Evolutionary conservation across 106 monocot species (phyloP).

Genomic region (Gastrodia elata): DNA sequence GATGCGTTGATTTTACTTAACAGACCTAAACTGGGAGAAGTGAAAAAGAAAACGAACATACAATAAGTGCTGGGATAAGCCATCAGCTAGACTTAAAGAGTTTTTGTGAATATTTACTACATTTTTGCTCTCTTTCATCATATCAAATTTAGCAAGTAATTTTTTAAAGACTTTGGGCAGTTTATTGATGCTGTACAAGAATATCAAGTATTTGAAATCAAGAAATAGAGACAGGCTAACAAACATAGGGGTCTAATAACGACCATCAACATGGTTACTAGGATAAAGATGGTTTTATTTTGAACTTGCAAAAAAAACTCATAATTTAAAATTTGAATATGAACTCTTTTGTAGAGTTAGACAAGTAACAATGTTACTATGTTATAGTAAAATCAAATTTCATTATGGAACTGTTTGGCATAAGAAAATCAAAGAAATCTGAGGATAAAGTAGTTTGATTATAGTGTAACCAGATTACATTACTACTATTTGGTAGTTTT

Average conservation of each 20-base stretch:
- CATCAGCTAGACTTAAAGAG: not conserved
- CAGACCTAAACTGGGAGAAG: not conserved
- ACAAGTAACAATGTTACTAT: too few relatives aligned
- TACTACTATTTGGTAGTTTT: too few relatives aligned
- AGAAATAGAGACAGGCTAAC: not conserved
- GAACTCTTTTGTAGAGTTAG: too few relatives aligned
- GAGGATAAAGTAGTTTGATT: too few relatives aligned
- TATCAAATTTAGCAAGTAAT: not conserved
- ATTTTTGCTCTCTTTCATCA: not conserved
- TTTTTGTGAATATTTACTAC: not conserved
- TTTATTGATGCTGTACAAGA: too few relatives aligned
- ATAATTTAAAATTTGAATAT: not conserved
- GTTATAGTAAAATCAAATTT: too few relatives aligned
- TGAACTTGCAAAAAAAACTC: not conserved
- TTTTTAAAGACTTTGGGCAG: too few relatives aligned
- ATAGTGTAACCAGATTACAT: too few relatives aligned
- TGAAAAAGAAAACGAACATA: not conserved
- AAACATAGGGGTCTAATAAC: not conserved
- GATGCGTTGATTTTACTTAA: not conserved
- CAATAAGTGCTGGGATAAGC: not conserved
- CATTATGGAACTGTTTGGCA: too few relatives aligned
- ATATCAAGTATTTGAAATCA: not conserved
- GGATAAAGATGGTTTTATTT: not conserved
- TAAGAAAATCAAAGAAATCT: too few relatives aligned
- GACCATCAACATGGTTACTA: not conserved